Conservation (phyloP, 345 rosid species). For the Eucalyptus albens region DNA sequence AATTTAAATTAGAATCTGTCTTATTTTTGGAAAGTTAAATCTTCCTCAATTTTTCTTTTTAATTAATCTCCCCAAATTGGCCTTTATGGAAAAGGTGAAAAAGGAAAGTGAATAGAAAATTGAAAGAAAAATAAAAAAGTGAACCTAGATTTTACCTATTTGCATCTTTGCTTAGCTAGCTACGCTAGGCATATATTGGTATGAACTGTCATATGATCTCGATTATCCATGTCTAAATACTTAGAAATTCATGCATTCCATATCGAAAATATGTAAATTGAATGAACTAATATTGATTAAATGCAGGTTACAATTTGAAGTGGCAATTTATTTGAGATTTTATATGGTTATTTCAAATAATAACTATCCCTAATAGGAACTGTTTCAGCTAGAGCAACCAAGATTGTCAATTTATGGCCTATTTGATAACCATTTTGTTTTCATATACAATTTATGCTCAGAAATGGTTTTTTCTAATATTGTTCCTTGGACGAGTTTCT, state of each 20-base stretch:
- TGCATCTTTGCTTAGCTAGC: background rate
- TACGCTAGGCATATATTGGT: background rate
- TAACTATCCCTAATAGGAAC: background rate
- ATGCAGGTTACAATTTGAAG: background rate
- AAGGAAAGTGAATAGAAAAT: too few relatives aligned
- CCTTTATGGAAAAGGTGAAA: too few relatives aligned
- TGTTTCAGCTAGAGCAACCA: background rate
- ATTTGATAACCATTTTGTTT: too few relatives aligned
- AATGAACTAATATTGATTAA: background rate
- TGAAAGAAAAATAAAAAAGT: background rate
- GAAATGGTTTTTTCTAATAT: too few relatives aligned
- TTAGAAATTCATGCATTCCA: background rate
- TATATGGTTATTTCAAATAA: background rate
- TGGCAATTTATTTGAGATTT: background rate
- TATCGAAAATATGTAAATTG: background rate
- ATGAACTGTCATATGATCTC: background rate
- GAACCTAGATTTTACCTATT: background rate
- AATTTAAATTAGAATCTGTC: too few relatives aligned
- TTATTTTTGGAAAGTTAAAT: too few relatives aligned
- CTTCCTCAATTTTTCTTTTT: background rate
- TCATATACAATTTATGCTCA: rapidly evolving
- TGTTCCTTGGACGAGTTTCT: too few relatives aligned
- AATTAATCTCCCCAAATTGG: background rate
- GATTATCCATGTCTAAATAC: background rate
- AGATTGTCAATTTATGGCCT: background rate